Conservation (phyloP, 129 eudicot species). For the Helianthus annuus region DNA sequence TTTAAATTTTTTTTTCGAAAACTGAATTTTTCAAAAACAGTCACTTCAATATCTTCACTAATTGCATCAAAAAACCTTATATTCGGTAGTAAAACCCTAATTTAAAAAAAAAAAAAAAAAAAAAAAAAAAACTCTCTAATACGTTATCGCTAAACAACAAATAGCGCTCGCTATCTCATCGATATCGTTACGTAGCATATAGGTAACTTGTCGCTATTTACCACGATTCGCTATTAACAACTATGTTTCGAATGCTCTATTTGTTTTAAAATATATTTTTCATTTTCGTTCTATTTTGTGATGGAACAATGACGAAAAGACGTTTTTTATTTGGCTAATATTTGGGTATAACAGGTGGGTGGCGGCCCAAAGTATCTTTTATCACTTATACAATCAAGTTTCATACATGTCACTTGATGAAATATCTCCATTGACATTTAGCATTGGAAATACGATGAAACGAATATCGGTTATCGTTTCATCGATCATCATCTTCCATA, state of each 20-base stretch:
- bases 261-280: neutral
- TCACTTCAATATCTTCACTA: no score
- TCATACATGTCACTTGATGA: conserved; percentile 58
- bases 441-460: conserved; percentile 53
- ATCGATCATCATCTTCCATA: conserved; percentile 49
- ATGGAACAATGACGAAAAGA: conserved; percentile 2
- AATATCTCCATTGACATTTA: conserved; percentile 50
- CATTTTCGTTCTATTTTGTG: neutral
- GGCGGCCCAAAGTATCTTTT: conserved; percentile 75
- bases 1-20: no score
- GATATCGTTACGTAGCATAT: no score
- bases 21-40: no score
- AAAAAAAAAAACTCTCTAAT: no score
- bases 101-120: no score
- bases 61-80: no score
- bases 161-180: neutral
- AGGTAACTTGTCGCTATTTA: no score
- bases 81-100: no score
- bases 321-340: conserved; percentile 28
- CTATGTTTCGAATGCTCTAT: neutral
- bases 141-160: no score
- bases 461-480: conserved; percentile 52
- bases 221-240: no score
- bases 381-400: conserved; percentile 78
- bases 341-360: conserved; percentile 61